phyloP scores from a whole-genome alignment of 2,329 filamentous ascomycete species.

The Plenodomus lindquistii region DNA sequence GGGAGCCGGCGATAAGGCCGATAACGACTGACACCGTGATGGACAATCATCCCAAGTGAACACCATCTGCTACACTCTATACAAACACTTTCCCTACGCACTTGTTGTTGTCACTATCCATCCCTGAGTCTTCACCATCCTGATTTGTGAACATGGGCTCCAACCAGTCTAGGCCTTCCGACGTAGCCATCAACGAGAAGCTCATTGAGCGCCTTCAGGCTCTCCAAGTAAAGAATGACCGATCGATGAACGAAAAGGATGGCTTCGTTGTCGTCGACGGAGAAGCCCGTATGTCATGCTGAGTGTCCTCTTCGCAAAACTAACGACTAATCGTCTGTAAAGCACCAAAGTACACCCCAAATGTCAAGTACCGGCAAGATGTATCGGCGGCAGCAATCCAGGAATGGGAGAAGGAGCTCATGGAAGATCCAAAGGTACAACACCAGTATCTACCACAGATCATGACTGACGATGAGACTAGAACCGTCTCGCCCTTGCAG shows the following conservation, averaged over 20 bases:
- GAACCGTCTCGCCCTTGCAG: conserved; percentile 75
- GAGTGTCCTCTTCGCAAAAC: not conserved
- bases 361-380: conserved; percentile 35
- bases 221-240: conserved; percentile 52
- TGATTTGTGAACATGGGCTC: conserved; percentile 33
- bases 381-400: conserved; percentile 58
- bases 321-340: conserved; percentile 2
- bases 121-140: not conserved
- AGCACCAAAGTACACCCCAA: conserved; percentile 34
- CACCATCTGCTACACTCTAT: conserved; percentile 1
- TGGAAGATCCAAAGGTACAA: conserved; percentile 66
- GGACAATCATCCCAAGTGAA: conserved; percentile 4
- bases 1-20: conserved; percentile 17
- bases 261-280: conserved; percentile 59
- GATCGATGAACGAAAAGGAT: conserved; percentile 51
- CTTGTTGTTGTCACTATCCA: conserved; percentile 1
- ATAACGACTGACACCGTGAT: conserved; percentile 20
- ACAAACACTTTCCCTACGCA: conserved; percentile 1
- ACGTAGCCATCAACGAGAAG: conserved; percentile 44
- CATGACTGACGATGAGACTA: conserved; percentile 20
- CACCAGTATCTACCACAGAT: not conserved
- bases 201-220: conserved; percentile 48
- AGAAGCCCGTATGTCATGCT: conserved; percentile 44
- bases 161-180: conserved; percentile 40
- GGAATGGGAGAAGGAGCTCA: conserved; percentile 64